phyloP scores from a whole-genome alignment of 495 filamentous ascomycete species.

The Aspergillus affinis region DNA sequence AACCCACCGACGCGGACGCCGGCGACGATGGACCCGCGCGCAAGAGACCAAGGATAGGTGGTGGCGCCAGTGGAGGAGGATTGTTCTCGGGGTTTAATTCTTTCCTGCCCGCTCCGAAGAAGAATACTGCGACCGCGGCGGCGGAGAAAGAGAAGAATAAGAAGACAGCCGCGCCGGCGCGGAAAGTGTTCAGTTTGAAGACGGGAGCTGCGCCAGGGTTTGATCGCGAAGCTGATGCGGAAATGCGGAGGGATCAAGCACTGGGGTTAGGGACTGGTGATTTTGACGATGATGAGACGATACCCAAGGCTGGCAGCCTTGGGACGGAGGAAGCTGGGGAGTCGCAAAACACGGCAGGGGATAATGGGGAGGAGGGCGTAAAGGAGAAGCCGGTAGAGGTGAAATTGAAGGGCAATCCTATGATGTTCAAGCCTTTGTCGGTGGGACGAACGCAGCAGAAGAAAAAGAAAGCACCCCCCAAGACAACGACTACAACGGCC shows the following conservation, averaged over 20 bases:
- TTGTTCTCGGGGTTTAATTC: conserved; percentile 78
- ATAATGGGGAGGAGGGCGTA: conserved; percentile 21
- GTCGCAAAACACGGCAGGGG: conserved; percentile 6
- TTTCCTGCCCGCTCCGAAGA: conserved; percentile 85
- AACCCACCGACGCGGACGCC: conserved; percentile 32
- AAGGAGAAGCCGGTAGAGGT: conserved; percentile 50
- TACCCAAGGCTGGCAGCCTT: conserved; percentile 21
- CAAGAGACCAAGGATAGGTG: conserved; percentile 64
- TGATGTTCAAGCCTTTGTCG: conserved; percentile 87
- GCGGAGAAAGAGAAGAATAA: conserved; percentile 31
- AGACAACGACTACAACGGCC: conserved; percentile 8
- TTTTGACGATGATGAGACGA: conserved; percentile 22
- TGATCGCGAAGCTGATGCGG: conserved; percentile 55
- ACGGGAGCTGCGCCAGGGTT: conserved; percentile 80
- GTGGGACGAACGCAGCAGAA: conserved; percentile 69
- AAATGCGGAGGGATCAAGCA: conserved; percentile 34
- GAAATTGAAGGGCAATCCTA: conserved; percentile 70
- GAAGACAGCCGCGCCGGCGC: conserved; percentile 23
- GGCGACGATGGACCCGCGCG: conserved; percentile 61
- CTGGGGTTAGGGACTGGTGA: conserved; percentile 7
- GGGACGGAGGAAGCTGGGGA: conserved; percentile 10
- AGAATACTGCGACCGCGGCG: conserved; percentile 30
- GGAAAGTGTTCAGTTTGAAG: conserved; percentile 64
- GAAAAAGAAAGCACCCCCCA: conserved; percentile 47
- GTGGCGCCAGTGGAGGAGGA: conserved; percentile 46